Evolutionary conservation across 768 basidiomycete species (phyloP).

Genomic region (Pholiota conissans): DNA sequence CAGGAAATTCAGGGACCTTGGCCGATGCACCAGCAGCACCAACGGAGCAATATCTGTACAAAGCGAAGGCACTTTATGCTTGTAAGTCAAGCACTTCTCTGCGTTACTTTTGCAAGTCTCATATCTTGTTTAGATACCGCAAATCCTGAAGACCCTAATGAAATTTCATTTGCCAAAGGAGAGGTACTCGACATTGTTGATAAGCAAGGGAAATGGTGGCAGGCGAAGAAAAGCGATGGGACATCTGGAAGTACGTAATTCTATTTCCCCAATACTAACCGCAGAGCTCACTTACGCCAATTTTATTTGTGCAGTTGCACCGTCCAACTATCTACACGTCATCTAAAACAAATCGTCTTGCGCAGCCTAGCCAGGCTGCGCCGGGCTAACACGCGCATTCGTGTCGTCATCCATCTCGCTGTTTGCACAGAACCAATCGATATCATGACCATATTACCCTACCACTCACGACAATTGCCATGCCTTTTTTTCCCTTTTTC

Average conservation of each 20-base stretch:
- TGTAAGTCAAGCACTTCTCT: slow-evolving; percentile 46
- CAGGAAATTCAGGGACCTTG: slow-evolving; percentile 42
- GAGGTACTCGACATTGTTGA: slow-evolving; percentile 92
- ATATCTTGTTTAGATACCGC: slow-evolving; percentile 69
- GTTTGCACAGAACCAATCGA: slow-evolving; percentile 12
- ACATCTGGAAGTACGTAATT: slow-evolving; percentile 72
- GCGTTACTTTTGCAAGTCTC: slow-evolving; percentile 17
- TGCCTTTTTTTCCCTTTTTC: slow-evolving; percentile 17
- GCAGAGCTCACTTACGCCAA: slow-evolving; percentile 1
- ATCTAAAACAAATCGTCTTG: slow-evolving; percentile 42
- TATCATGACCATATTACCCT: slow-evolving; percentile 22
- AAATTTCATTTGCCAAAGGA: slow-evolving; percentile 91
- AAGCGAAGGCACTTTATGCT: slow-evolving; percentile 87
- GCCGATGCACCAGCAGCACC: slow-evolving; percentile 25
- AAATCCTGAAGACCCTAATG: slow-evolving; percentile 93
- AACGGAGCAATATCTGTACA: slow-evolving; percentile 59
- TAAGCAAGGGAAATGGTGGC: slow-evolving; percentile 95
- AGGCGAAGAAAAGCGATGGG: slow-evolving; percentile 79
- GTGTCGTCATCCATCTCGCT: slow-evolving; percentile 3
- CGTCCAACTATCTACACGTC: slow-evolving; percentile 84
- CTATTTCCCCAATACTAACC: not conserved
- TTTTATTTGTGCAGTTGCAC: slow-evolving; percentile 57
- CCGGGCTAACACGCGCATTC: not conserved
- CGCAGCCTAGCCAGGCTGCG: slow-evolving; percentile 3
- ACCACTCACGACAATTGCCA: slow-evolving; percentile 23